Evolutionary conservation across 176 grass and related monocot genomes (phyloP).

Genomic region (Carex scoparia): DNA sequence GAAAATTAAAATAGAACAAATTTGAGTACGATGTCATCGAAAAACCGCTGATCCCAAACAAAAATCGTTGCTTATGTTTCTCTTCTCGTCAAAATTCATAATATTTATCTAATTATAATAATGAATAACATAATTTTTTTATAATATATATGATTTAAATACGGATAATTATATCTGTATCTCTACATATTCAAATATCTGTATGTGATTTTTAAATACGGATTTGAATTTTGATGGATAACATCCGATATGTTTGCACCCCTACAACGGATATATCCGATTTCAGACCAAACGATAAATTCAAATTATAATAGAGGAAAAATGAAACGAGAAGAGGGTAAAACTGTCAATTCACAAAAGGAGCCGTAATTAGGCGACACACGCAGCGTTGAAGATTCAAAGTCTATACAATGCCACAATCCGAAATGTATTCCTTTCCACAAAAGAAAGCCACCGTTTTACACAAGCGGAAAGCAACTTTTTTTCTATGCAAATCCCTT

Average conservation of each 20-base stretch:
- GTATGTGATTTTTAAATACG: too few relatives aligned
- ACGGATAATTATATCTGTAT: too few relatives aligned
- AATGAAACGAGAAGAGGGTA: not conserved
- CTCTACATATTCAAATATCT: too few relatives aligned
- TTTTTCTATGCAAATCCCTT: not conserved
- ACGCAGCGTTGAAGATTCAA: not conserved
- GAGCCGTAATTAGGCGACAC: not conserved
- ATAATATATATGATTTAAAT: too few relatives aligned
- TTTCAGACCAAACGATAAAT: not conserved
- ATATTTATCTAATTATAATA: too few relatives aligned
- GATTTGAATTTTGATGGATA: too few relatives aligned
- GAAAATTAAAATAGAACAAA: too few relatives aligned
- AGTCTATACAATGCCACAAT: not conserved
- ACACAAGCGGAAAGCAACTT: not conserved
- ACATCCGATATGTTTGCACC: not conserved
- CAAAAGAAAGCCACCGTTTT: not conserved
- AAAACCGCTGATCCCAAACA: too few relatives aligned
- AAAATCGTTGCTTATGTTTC: too few relatives aligned
- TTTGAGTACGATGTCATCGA: too few relatives aligned
- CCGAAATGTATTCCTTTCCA: not conserved
- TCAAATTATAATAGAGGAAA: not conserved
- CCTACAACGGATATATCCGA: not conserved
- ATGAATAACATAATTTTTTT: too few relatives aligned
- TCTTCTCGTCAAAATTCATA: too few relatives aligned
- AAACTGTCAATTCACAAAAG: not conserved